These are phyloP conservation scores for Fusarium sp. DNA, from an alignment of 2,329 filamentous ascomycete species.

Conservation along the genomic window DNA sequence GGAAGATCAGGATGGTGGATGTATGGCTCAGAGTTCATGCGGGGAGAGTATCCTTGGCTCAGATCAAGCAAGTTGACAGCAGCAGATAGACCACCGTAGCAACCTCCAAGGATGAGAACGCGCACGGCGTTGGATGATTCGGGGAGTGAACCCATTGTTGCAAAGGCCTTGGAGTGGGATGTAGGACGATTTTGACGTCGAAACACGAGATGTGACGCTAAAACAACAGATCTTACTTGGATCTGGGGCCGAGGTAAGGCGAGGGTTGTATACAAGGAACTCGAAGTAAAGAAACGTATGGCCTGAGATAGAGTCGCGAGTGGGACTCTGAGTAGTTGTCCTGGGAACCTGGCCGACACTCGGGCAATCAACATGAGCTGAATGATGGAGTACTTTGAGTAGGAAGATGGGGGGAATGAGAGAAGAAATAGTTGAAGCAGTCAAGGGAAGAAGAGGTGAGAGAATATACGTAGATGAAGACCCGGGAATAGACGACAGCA, in stretches of 20 bases:
- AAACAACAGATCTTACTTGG: background rate
- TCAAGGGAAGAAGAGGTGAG: background rate
- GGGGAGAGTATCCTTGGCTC: constrained; percentile 64
- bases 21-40: constrained; percentile 53
- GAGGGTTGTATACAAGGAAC: constrained; percentile 3
- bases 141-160: constrained; percentile 47
- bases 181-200: constrained; percentile 9
- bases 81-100: constrained; percentile 75
- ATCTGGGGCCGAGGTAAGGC: constrained; percentile 8
- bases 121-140: constrained; percentile 53
- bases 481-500: constrained; percentile 17
- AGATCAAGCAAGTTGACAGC: constrained; percentile 75
- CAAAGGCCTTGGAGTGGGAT: constrained; percentile 14
- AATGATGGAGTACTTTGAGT: background rate
- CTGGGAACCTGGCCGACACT: constrained; percentile 25
- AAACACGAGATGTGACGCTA: background rate
- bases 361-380: constrained; percentile 36
- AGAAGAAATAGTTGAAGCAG: constrained; percentile 2
- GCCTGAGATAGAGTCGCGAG: constrained; percentile 8
- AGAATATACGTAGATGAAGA: background rate
- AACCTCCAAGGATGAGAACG: constrained; percentile 75
- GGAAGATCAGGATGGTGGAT: constrained; percentile 53
- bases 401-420: background rate
- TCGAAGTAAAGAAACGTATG: constrained; percentile 6
- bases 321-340: constrained; percentile 13